phyloP scores from a whole-genome alignment of 2,329 filamentous ascomycete genomes.

The Xylariaceae sp. region DNA sequence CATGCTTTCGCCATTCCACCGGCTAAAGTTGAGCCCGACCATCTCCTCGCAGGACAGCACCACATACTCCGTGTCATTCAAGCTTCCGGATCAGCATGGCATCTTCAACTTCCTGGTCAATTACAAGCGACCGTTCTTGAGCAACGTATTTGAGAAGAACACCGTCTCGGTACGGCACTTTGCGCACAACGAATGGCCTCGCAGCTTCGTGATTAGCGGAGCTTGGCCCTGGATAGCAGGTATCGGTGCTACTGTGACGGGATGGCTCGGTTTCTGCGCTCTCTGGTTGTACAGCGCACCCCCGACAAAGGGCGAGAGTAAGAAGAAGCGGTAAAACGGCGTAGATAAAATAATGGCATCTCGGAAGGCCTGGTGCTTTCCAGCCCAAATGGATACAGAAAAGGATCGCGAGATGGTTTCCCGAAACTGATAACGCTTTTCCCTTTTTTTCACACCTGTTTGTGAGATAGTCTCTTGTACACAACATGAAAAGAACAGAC shows the following conservation, averaged over 20 bases:
- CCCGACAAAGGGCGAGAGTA: slow-evolving; percentile 24
- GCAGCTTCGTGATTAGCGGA: slow-evolving; percentile 82
- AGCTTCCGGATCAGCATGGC: slow-evolving; percentile 90
- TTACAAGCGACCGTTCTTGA: slow-evolving; percentile 93
- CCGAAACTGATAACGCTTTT: background rate
- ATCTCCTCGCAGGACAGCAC: slow-evolving; percentile 61
- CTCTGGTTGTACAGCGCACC: slow-evolving; percentile 77
- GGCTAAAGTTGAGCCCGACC: slow-evolving; percentile 63
- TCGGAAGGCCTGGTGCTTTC: background rate
- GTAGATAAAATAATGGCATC: slow-evolving; percentile 1
- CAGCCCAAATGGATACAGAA: background rate
- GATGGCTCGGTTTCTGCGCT: slow-evolving; percentile 79
- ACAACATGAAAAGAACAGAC: background rate
- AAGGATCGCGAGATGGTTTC: slow-evolving; percentile 8
- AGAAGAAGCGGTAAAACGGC: slow-evolving; percentile 30
- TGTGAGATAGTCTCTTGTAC: slow-evolving; percentile 9
- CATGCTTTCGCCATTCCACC: slow-evolving; percentile 98
- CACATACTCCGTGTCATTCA: slow-evolving; percentile 72
- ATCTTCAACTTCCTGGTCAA: slow-evolving; percentile 98
- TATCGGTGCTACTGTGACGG: slow-evolving; percentile 75
- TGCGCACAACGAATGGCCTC: slow-evolving; percentile 93
- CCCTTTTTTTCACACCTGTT: background rate
- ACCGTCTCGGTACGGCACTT: slow-evolving; percentile 94
- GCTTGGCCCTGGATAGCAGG: slow-evolving; percentile 95
- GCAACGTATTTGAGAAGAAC: slow-evolving; percentile 85